These are phyloP conservation scores for Fusarium xyrophilum DNA, from an alignment of 2,329 filamentous ascomycete genomes.

Conservation along the genomic window DNA sequence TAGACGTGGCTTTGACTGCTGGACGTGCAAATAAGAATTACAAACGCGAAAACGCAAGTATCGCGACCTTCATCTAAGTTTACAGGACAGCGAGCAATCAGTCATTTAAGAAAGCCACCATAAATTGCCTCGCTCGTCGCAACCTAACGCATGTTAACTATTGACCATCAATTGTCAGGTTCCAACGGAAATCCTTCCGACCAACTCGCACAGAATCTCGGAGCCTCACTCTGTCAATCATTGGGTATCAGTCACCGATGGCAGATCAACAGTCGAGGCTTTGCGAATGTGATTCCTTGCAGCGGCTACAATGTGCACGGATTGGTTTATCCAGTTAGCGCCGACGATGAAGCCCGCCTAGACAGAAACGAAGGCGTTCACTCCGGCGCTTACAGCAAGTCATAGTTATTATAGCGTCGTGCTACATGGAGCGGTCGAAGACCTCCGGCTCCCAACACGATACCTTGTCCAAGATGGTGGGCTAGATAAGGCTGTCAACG, in stretches of 20 bases:
- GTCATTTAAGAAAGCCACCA: background rate
- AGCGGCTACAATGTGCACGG: background rate
- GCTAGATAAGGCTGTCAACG: background rate
- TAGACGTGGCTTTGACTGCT: too few species aligned
- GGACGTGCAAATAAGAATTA: background rate
- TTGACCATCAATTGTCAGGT: background rate
- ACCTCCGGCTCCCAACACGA: background rate
- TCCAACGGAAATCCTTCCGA: background rate
- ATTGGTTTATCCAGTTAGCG: background rate
- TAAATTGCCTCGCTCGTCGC: background rate
- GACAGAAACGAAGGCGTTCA: background rate
- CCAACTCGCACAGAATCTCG: background rate
- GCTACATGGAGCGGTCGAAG: background rate
- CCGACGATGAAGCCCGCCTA: background rate
- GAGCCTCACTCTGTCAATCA: background rate
- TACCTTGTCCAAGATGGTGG: background rate
- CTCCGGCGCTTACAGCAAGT: background rate
- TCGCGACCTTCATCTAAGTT: background rate
- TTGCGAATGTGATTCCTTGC: background rate
- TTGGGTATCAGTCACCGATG: background rate
- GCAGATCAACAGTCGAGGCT: background rate
- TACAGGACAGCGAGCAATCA: background rate
- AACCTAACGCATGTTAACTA: background rate
- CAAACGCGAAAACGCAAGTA: accelerated
- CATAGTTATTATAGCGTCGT: background rate